phyloP scores from a whole-genome alignment of 1,284 basidiomycete species.

The Inonotus hispidus region DNA sequence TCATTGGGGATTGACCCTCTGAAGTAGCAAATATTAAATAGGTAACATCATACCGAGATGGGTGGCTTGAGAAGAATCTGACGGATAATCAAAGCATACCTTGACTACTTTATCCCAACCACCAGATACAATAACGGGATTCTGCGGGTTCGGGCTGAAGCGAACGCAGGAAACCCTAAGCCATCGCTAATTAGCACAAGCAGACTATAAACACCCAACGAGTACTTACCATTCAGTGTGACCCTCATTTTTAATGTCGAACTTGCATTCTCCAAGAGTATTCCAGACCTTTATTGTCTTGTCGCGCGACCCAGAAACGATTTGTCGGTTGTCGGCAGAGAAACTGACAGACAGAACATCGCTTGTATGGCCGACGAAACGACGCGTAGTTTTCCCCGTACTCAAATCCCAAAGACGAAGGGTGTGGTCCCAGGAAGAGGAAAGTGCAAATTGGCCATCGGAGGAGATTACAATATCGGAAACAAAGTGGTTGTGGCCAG shows the following conservation, averaged over 20 bases:
- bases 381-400: constrained; percentile 89
- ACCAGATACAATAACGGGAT: constrained; percentile 98
- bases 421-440: constrained; percentile 99
- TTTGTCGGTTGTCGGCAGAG: constrained; percentile 97
- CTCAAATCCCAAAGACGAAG: constrained; percentile 99
- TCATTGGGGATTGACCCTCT: constrained; percentile 67
- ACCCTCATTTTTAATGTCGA: constrained; percentile 98
- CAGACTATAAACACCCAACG: background rate
- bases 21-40: constrained; percentile 78
- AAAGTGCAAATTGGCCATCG: constrained; percentile 99
- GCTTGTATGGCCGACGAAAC: constrained; percentile 97
- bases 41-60: constrained; percentile 40
- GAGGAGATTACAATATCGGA: constrained; percentile 99
- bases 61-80: constrained; percentile 9
- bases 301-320: constrained; percentile 98
- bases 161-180: constrained; percentile 96
- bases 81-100: constrained; percentile 49
- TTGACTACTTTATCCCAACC: constrained; percentile 99
- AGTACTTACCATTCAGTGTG: constrained; percentile 84
- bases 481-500: constrained; percentile 99
- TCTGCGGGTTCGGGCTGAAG: constrained; percentile 97
- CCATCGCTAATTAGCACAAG: background rate
- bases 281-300: constrained; percentile 99
- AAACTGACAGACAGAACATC: constrained; percentile 98
- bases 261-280: constrained; percentile 99